Base-by-base conservation (phyloP, 1,284 basidiomycete species). In the Cutaneotrichosporon mucoides region DNA sequence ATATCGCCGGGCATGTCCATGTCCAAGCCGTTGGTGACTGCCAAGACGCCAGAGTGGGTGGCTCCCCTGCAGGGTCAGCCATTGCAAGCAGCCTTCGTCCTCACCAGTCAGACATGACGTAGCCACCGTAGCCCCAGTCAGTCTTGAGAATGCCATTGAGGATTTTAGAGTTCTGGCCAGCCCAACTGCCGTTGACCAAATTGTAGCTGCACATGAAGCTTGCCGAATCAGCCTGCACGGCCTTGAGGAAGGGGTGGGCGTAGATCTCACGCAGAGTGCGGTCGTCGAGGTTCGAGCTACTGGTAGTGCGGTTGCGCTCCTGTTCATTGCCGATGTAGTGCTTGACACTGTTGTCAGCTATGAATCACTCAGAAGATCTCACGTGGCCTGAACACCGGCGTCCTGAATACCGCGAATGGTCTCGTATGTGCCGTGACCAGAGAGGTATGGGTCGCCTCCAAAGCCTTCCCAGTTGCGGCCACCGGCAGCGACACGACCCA, bases 391-490 rank as follows among this genome's bases (percentile, higher is more conserved):
- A 0, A 92, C 87, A 40, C 89, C 89, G 1, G 80, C 81, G 43
- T 80, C 73, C 70, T 92, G 90, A 76, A 90, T 78, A 1, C 90
- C 89, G 24, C 86, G 73, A 60, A 91, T 83, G 2, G 87, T 90
- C 73, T 88, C 85, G 62, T 86, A 88, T 0, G 88, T 84, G 0
- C 84, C 83, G 73, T 87, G 51, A 80, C 76, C 62, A 87, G 83
- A 73, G 44, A 92, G 79, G 78, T 86, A 92, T 0, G 89, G 88
- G 63, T 76, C 74, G 37, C 60, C 72, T 50, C 88, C 86, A 63
- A 89, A 91, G 7, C 88, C 88, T 79, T 93, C 90, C 88, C 88
- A 93, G 74, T 89, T 90, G 9, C 90, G 80, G 0, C 90, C 90
- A 3, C 81, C 84, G 13, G 82, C 83, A 5, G 86, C 83, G 1